Evolutionary conservation across 1,139 yeast species (phyloP), one percentile per base, ranked within the genome.

Genomic region (Geotrichum reessii): DNA sequence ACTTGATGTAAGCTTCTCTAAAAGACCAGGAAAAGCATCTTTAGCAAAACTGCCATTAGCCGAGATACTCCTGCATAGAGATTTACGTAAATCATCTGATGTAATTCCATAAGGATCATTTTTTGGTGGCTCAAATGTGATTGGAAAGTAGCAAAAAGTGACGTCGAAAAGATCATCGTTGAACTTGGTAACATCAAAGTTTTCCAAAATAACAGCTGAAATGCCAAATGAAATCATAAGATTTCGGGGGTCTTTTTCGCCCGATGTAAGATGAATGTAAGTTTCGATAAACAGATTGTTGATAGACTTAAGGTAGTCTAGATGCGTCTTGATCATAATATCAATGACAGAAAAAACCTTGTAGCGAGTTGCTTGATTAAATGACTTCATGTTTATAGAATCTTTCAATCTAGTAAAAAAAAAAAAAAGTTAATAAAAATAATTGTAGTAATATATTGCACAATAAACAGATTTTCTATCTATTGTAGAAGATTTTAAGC

Each of bases 161-260:
- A 88, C 84, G 69, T 95, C 99, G 69, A 92, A 93, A 60, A 93
- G 72, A 28, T 88, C 90, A 62, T 85, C 85, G 28, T 76, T 72
- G 58, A 66, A 72, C 2, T 72, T 67, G 0, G 62, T 59, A 55
- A 84, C 77, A 0, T 73, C 69, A 52, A 87, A 78, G 9, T 65
- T 64, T 8, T 73, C 64, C 28, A 86, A 78, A 27, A 93, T 81
- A 3, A 60, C 59, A 12, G 73, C 66, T 65, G 86, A 83, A 56
- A 90, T 71, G 3, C 76, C 72, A 67, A 93, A 91, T 0, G 96
- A 88, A 1, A 80, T 63, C 65, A 93, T 72, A 63, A 93, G 76
- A 69, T 95, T 93, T 60, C 90, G 78, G 2, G 99, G 99, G 71
- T 93, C 99, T 68, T 93, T 95, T 69, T 93, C 99, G 28, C 96